These are phyloP conservation scores for Candida gorgasii DNA, from an alignment of 805 yeast species.

Conservation along the genomic window DNA sequence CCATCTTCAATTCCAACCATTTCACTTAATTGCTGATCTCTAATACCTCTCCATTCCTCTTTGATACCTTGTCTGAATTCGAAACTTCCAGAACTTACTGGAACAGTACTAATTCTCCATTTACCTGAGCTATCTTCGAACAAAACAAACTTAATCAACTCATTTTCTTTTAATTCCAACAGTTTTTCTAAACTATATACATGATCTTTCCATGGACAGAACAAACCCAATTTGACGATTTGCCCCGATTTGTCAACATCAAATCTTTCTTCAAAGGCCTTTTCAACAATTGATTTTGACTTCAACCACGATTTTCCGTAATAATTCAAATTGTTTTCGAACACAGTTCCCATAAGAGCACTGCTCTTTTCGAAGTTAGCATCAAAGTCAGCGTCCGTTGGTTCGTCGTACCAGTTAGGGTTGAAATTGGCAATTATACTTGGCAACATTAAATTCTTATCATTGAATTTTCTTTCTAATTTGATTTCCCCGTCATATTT, in stretches of 20 bases:
- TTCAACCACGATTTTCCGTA: conserved; percentile 90
- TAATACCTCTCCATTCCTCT: conserved; percentile 90
- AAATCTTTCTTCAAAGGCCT: conserved; percentile 65
- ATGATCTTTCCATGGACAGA: conserved; percentile 96
- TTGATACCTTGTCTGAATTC: conserved; percentile 87
- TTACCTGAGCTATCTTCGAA: conserved; percentile 70
- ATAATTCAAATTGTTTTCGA: conserved; percentile 62
- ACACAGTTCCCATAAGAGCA: conserved; percentile 79
- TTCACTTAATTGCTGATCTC: conserved; percentile 79
- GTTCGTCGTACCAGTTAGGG: conserved; percentile 79
- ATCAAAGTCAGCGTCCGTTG: conserved; percentile 67
- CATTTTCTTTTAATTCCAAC: conserved; percentile 48
- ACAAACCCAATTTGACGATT: conserved; percentile 69
- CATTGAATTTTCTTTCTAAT: conserved; percentile 65
- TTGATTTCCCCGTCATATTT: conserved; percentile 51
- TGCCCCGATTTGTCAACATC: conserved; percentile 69
- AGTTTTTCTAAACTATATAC: conserved; percentile 70
- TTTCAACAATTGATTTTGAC: conserved; percentile 73
- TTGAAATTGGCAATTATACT: conserved; percentile 75
- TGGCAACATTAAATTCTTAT: conserved; percentile 73
- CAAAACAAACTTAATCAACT: conserved; percentile 68
- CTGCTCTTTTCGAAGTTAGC: conserved; percentile 68
- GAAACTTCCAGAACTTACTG: conserved; percentile 76
- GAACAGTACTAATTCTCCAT: conserved; percentile 92
- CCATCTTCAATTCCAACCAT: conserved; percentile 83